Base-by-base conservation (phyloP, 768 basidiomycete species). In the Paxillus ammoniavirescens region DNA sequence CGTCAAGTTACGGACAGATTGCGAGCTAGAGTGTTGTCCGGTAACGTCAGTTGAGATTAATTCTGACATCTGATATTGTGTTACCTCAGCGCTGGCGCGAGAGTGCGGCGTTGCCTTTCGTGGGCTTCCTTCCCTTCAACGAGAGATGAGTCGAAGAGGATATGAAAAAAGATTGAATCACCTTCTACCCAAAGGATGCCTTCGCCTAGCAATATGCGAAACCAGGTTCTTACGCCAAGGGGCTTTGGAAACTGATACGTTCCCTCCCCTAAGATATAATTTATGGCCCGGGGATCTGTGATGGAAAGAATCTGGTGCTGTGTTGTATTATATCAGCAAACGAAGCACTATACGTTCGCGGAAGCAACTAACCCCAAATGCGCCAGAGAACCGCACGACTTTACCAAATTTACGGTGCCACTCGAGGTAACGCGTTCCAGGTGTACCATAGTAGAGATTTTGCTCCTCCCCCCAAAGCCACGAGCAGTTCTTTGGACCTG, bases 171-270 rank as follows among this genome's bases (percentile, higher is more conserved):
- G 36, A 55, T 8, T 3, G 14, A 26, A 36, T 64, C 41, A 79
- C 84, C 84, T 78, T 86, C 84, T 10, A 83, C 75, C 79, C 82
- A 84, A 21, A 86, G 78, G 52, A 86, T 80, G 18, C 84, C 83
- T 66, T 84, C 76, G 12, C 84, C 84, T 6, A 84, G 72, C 2
- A 82, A 76, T 31, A 78, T 78, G 53, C 75, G 74, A 61, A 86
- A 86, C 84, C 84, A 86, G 14, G 77, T 77, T 54, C 84, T 76
- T 17, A 84, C 83, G 21, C 84, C 84, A 45, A 73, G 66, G 8
- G 84, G 81, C 65, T 86, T 86, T 3, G 84, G 84, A 58, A 86
- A 85, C 35, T 68, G 69, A 61, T 84, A 85, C 0, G 77, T 74
- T 12, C 74, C 76, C 59, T 83, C 80, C 28, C 77, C 76, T 2